Base-by-base conservation (phyloP, 2,329 filamentous ascomycete genomes). In the Raffaelea albimanens region DNA sequence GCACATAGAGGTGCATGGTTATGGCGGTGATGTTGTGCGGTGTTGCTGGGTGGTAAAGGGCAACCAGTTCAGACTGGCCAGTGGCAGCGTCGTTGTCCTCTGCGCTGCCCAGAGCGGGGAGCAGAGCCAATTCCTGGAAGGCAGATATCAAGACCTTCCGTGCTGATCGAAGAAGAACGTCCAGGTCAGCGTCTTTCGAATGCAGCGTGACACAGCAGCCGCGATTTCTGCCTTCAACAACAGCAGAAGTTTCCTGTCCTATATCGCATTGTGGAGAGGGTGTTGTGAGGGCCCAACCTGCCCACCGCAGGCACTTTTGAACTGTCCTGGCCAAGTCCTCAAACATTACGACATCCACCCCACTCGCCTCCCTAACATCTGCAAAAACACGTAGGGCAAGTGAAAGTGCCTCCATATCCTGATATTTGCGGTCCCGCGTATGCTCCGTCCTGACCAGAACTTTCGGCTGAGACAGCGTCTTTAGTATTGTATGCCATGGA, bases 1-100 rank as follows among this genome's bases (percentile, higher is more conserved):
- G 72, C 59, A 88, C 71, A 58, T 85, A 84, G 2, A 68, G 66
- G 55, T 84, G 77, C 1, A 79, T 58, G 34, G 71, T 62, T 19
- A 63, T 62, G 7, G 73, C 70, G 10, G 61, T 60, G 11, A 81
- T 65, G 13, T 67, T 59, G 34, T 71, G 62, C 2, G 74, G 62
- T 50, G 64, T 50, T 14, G 45, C 34, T 18, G 49, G 45, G 43
- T 51, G 50, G 13, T 38, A 9, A 13, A 13, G 16, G 5, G 23
- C 1, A 36, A 14, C 4, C 23, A 8, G 1, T 9, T 40, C 21
- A 16, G 8, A 25, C 43, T 14, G n/a, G 11, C 5, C 9, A 25
- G 16, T 18, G 14, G 5, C 18, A 22, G 9, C 25, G 18, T 34
- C 25, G 13, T 20, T n/a, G 16, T 14, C 31, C 25, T 21, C 25